These are phyloP conservation scores for Pyricularia grisea DNA, from an alignment of 2,329 filamentous ascomycete genomes.

Conservation along the genomic window DNA sequence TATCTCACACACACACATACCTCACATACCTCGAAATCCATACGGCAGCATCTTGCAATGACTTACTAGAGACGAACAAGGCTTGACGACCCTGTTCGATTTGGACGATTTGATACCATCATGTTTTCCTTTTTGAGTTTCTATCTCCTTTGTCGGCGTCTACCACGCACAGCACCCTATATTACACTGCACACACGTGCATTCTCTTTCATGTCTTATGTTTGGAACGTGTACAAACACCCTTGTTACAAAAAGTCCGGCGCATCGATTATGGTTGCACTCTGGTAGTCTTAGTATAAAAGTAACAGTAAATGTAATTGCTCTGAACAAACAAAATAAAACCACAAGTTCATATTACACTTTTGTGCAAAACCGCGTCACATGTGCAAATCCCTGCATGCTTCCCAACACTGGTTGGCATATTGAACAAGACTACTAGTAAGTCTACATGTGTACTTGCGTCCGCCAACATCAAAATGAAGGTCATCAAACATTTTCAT, in stretches of 20 bases:
- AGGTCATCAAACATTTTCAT: not conserved
- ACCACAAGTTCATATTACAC: not conserved
- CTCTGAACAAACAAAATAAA: not conserved
- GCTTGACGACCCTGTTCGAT: not conserved
- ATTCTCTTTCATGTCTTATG: not conserved
- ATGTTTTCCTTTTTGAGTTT: not conserved
- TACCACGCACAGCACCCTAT: not conserved
- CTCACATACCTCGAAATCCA: not conserved
- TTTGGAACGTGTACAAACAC: not conserved
- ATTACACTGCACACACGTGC: not conserved
- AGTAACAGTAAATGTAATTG: not conserved
- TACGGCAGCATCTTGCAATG: not conserved
- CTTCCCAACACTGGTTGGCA: too few species aligned
- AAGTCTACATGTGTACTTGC: too few species aligned
- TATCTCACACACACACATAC: not conserved
- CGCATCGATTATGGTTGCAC: not conserved
- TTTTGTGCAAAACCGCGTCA: not conserved
- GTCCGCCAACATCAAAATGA: not conserved
- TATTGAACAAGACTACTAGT: too few species aligned
- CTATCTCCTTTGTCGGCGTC: not conserved
- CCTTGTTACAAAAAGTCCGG: not conserved
- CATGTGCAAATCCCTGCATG: not conserved
- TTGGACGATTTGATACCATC: slow-evolving; percentile 1
- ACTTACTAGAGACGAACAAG: not conserved
- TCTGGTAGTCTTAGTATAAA: not conserved